These are phyloP conservation scores for Pythium dissotocum DNA, from an alignment of 352 stramenopile species.

Conservation along the genomic window DNA sequence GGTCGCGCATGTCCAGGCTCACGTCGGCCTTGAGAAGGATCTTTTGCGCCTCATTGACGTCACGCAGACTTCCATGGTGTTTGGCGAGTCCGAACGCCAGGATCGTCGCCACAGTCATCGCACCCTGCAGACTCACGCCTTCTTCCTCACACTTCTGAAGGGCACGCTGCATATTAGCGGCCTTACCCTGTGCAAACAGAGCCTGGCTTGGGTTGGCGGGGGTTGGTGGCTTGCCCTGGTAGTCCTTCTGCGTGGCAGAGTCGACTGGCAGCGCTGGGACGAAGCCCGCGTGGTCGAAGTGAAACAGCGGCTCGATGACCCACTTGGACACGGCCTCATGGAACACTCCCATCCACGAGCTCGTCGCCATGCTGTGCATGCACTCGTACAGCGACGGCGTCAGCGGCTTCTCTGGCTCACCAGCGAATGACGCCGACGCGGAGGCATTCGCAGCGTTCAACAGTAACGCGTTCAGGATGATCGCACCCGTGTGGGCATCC, in stretches of 20 bases:
- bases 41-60: neutral
- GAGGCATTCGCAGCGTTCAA: conserved; percentile 30
- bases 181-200: conserved; percentile 43
- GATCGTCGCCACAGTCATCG: conserved; percentile 41
- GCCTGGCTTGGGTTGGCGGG: conserved; percentile 48
- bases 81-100: conserved; percentile 48
- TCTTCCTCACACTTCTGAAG: conserved; percentile 43
- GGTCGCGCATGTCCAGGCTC: conserved; percentile 43
- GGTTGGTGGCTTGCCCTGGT: conserved; percentile 28
- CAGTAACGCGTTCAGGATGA: conserved; percentile 53
- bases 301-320: conserved; percentile 58
- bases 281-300: conserved; percentile 58
- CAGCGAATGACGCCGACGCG: neutral
- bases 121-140: conserved; percentile 45
- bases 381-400: conserved; percentile 55
- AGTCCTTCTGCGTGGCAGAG: conserved; percentile 43
- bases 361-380: conserved; percentile 47
- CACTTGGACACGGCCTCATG: conserved; percentile 65
- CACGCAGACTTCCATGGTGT: conserved; percentile 32
- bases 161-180: conserved; percentile 41
- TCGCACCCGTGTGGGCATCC: conserved; percentile 40
- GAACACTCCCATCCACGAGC: conserved; percentile 46
- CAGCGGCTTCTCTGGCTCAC: conserved; percentile 30
- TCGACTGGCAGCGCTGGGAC: conserved; percentile 42
- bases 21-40: conserved; percentile 48